Base-by-base conservation (phyloP, 2,329 filamentous ascomycete species). In the Nothomitra cinnamomea region DNA sequence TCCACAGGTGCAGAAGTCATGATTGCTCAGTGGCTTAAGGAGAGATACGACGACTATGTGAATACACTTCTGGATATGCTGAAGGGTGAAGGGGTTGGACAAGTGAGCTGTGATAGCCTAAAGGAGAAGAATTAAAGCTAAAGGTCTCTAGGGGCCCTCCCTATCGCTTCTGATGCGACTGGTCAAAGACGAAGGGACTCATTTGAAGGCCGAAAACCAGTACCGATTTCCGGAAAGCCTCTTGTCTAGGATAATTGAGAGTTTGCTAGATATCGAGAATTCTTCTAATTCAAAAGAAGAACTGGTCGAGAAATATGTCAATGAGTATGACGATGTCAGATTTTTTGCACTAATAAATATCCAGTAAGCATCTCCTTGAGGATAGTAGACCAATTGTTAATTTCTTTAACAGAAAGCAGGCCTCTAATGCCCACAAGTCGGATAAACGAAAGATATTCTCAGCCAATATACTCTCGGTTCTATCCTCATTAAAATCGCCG, bases 101-200 rank as follows among this genome's bases (percentile, higher is more conserved):
- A 71, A 64, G 68, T 69, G 28, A 32, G 50, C 25, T 52, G 5
- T 42, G 10, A 21, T 55, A 13, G 28, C 51, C 58, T 62, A 51
- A 61, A 42, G 25, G 43, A 41, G 50, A n/a, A 5, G 12, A 21
- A 25, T 12, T 3, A 5, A 10, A 10, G 17, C 52, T 53, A 25
- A 53, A 24, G 4, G n/a, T 22, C 50, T 48, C 54, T 67, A 86
- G 57, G 74, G 77, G 43, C 85, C 84, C 15, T 82, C 80, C 10
- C 68, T 96, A 60, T 86, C 83, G 0, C 70, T 95, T 50, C 76
- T 82, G 54, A 94, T 95, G 88, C 81, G 84, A 54, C 67, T 94
- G 49, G 70, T 94, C 58, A 92, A 94, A 70, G 82, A 84, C 51
- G 87, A 94, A 63, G 82, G 77, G 17, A 77, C 79, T 57, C 70